Evolutionary conservation across 2,329 filamentous ascomycete genomes (phyloP).

Genomic region (Colletotrichum sojae): DNA sequence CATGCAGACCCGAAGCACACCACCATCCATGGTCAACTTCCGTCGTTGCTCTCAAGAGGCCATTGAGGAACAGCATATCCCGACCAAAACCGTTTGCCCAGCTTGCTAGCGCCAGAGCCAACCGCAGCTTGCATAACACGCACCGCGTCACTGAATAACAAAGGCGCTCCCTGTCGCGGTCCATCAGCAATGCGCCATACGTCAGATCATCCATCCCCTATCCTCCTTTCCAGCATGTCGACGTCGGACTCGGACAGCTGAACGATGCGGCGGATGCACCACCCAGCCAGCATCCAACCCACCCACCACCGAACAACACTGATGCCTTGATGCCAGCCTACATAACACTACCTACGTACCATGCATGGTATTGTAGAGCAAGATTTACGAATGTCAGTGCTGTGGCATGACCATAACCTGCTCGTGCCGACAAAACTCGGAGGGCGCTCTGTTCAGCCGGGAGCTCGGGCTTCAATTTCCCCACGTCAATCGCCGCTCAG

Average conservation of each 20-base stretch:
- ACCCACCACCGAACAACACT: slow-evolving; percentile 18
- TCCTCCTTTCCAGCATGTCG: slow-evolving; percentile 5
- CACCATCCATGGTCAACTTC: neutral
- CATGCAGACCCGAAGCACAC: slow-evolving; percentile 25
- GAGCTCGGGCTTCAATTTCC: slow-evolving; percentile 20
- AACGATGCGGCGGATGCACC: slow-evolving; percentile 12
- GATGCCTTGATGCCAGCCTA: slow-evolving; percentile 22
- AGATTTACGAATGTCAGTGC: slow-evolving; percentile 16
- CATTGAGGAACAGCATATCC: slow-evolving; percentile 28
- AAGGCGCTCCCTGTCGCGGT: slow-evolving; percentile 27
- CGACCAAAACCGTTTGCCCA: slow-evolving; percentile 28
- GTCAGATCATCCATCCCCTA: slow-evolving; percentile 35
- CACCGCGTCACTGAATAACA: slow-evolving; percentile 36
- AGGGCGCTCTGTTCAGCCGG: slow-evolving; percentile 6
- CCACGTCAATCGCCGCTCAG: slow-evolving; percentile 17
- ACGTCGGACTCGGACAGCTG: slow-evolving; percentile 1
- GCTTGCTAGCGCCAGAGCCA: slow-evolving; percentile 14
- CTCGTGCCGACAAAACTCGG: slow-evolving; percentile 12
- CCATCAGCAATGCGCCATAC: slow-evolving; percentile 30
- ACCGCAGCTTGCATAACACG: slow-evolving; percentile 31
- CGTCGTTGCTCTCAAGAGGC: slow-evolving; percentile 1
- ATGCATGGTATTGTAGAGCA: neutral
- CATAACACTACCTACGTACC: neutral
- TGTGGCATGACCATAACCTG: neutral
- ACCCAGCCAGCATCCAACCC: slow-evolving; percentile 7